phyloP scores from a whole-genome alignment of 176 grass and related monocot species.

The Panicum miliaceum region DNA sequence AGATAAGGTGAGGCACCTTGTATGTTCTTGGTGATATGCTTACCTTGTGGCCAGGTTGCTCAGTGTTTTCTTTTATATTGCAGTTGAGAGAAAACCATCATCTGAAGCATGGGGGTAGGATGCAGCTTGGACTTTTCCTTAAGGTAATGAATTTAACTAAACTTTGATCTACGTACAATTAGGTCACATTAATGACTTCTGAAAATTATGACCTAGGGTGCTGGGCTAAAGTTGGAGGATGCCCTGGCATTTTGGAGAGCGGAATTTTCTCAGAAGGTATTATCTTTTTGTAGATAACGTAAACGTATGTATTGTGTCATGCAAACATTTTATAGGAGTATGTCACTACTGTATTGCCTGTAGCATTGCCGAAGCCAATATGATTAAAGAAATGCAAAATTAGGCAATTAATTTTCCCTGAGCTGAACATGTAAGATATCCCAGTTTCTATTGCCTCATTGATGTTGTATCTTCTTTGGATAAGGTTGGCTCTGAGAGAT shows the following conservation, averaged over 20 bases:
- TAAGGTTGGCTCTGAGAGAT: constrained; percentile 88
- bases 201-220: constrained; percentile 59
- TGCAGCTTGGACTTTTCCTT: constrained; percentile 98
- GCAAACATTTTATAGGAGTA: constrained; percentile 13
- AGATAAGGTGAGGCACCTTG: constrained; percentile 67
- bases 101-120: constrained; percentile 91
- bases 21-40: constrained; percentile 38
- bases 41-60: constrained; percentile 31
- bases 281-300: constrained; percentile 32
- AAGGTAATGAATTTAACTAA: constrained; percentile 63
- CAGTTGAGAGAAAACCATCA: constrained; percentile 97
- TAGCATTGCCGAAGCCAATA: not conserved
- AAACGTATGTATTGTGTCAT: not conserved
- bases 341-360: not conserved
- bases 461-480: constrained; percentile 31
- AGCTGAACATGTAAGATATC: constrained; percentile 10
- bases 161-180: constrained; percentile 1
- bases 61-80: constrained; percentile 45
- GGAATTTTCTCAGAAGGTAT: constrained; percentile 98
- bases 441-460: constrained; percentile 35
- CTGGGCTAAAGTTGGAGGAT: constrained; percentile 94
- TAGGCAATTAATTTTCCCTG: constrained; percentile 12
- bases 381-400: not conserved
- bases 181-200: constrained; percentile 1
- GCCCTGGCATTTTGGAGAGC: constrained; percentile 94